Conservation (phyloP, 129 eudicot species). For the Oenanthe sinensis region DNA sequence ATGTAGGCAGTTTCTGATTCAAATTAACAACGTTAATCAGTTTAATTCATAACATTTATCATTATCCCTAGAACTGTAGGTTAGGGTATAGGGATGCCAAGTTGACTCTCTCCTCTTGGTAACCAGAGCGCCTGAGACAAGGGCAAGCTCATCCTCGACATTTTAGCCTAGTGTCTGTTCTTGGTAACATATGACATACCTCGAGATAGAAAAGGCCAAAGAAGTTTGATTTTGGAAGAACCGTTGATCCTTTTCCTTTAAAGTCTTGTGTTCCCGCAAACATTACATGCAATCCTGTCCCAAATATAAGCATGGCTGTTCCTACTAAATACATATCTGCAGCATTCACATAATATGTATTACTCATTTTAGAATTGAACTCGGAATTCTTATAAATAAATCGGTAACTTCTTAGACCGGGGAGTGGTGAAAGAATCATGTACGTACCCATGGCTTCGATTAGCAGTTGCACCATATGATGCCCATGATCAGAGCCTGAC, state of each 20-base stretch:
- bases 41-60: too few relatives aligned
- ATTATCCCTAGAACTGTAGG: too few relatives aligned
- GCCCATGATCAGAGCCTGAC: conserved; percentile 36
- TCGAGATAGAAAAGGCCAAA: conserved; percentile 44
- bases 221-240: conserved; percentile 32
- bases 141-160: too few relatives aligned
- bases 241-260: conserved; percentile 22
- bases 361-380: neutral
- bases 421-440: neutral
- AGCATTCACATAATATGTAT: neutral
- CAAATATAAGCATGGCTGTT: conserved; percentile 75
- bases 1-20: conserved; percentile 44
- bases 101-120: too few relatives aligned
- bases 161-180: neutral
- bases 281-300: conserved; percentile 58
- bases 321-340: conserved; percentile 77
- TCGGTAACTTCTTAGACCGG: too few relatives aligned
- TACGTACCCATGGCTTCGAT: conserved; percentile 55
- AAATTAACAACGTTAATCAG: neutral
- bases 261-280: conserved; percentile 43
- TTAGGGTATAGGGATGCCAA: too few relatives aligned
- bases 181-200: conserved; percentile 15
- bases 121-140: too few relatives aligned
- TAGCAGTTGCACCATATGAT: conserved; percentile 41
- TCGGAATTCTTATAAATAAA: neutral